Percentiles rank a stretch among this genome's conserved stretches.
These are phyloP conservation scores for Pythium aphanidermatum DNA, from an alignment of 352 stramenopile genomes.

Conservation along the genomic window DNA sequence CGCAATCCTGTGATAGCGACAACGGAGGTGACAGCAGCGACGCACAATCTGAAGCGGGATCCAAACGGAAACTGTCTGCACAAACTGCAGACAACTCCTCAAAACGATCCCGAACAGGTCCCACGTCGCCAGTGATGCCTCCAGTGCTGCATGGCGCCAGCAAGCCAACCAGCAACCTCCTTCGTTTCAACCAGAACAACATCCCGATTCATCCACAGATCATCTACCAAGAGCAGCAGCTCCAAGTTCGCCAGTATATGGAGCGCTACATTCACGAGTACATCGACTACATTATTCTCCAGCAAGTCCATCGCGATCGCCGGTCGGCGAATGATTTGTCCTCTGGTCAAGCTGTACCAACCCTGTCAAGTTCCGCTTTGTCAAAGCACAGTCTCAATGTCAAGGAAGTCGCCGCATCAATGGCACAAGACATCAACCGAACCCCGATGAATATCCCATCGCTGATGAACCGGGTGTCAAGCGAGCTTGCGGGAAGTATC, in stretches of 20 bases:
- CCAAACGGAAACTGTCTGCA: conserved; percentile 30
- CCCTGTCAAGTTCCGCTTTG: neutral
- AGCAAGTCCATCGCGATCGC: conserved; percentile 21
- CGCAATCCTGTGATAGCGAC: conserved; percentile 59
- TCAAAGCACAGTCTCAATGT: neutral
- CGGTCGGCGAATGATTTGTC: neutral
- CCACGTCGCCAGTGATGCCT: conserved; percentile 10
- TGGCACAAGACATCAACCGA: conserved; percentile 34
- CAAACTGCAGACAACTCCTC: conserved; percentile 14
- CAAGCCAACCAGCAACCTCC: neutral
- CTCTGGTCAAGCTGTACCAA: neutral
- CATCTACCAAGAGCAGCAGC: conserved; percentile 25
- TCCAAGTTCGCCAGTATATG: conserved; percentile 25
- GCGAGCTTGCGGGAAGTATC: conserved; percentile 40
- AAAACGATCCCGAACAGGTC: conserved; percentile 17
- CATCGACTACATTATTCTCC: conserved; percentile 25
- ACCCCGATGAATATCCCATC: conserved; percentile 52
- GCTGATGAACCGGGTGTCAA: conserved; percentile 29
- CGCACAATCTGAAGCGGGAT: conserved; percentile 36
- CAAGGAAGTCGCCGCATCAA: conserved; percentile 15
- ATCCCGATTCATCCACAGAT: conserved; percentile 25
- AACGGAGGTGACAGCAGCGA: conserved; percentile 53
- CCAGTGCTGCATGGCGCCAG: neutral
- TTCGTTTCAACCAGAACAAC: conserved; percentile 23
- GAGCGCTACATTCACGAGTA: conserved; percentile 29